These are phyloP conservation scores for Scedosporium boydii DNA, from an alignment of 2,329 filamentous ascomycete species.

Conservation along the genomic window DNA sequence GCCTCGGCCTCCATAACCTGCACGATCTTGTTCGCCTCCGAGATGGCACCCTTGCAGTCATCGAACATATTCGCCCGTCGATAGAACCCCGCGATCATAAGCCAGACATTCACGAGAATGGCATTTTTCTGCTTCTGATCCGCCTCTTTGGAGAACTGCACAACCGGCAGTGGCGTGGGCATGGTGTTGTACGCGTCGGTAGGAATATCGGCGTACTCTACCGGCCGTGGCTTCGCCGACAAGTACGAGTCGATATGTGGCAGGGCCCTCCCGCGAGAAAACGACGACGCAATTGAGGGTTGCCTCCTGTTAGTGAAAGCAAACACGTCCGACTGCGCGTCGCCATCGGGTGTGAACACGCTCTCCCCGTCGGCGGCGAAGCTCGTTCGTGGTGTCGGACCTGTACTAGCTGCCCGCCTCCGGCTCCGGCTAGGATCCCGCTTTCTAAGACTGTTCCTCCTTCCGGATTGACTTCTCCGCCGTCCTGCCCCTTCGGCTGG, in stretches of 20 bases:
- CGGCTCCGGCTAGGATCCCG: slow-evolving; percentile 27
- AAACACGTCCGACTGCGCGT: slow-evolving; percentile 33
- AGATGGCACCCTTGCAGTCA: slow-evolving; percentile 69
- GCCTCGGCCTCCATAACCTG: slow-evolving; percentile 60
- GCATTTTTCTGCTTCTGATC: slow-evolving; percentile 38
- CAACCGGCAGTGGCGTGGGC: slow-evolving; percentile 37
- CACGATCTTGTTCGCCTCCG: slow-evolving; percentile 72
- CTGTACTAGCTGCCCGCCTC: slow-evolving; percentile 33
- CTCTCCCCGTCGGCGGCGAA: slow-evolving; percentile 37
- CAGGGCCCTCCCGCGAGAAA: slow-evolving; percentile 31
- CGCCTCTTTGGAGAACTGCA: slow-evolving; percentile 46
- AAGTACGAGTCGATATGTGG: slow-evolving; percentile 36
- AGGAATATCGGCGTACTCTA: slow-evolving; percentile 28
- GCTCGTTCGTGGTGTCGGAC: slow-evolving; percentile 28
- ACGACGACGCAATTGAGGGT: slow-evolving; percentile 28
- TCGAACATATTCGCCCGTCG: slow-evolving; percentile 69
- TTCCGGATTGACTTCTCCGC: slow-evolving; percentile 35
- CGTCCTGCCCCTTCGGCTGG: slow-evolving; percentile 22
- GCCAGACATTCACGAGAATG: slow-evolving; percentile 71
- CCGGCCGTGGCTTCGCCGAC: slow-evolving; percentile 28
- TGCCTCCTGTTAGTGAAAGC: slow-evolving; percentile 30
- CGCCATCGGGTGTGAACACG: slow-evolving; percentile 38
- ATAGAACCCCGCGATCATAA: slow-evolving; percentile 84
- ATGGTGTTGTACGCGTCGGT: slow-evolving; percentile 32
- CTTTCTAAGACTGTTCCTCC: slow-evolving; percentile 20